These are phyloP conservation scores for Elsinoe necatrix DNA, from an alignment of 2,329 filamentous ascomycete species.

Conservation along the genomic window DNA sequence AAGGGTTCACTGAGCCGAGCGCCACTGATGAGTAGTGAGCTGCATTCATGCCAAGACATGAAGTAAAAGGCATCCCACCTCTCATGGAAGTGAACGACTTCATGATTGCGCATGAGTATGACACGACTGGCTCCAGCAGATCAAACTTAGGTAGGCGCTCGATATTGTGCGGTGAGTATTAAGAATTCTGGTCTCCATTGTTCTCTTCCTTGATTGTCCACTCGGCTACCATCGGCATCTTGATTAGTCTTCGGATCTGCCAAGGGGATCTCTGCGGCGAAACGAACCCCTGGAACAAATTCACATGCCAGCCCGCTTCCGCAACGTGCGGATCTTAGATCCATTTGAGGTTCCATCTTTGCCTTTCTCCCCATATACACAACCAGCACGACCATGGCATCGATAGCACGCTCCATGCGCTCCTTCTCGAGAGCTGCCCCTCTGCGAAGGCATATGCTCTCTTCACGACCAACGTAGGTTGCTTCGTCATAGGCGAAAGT, in stretches of 20 bases:
- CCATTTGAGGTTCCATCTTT: neutral
- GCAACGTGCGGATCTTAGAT: neutral
- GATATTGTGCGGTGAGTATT: no score
- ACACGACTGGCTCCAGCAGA: no score
- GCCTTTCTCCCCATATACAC: neutral
- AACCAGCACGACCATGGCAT: conserved; percentile 16
- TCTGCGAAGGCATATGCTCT: conserved; percentile 12
- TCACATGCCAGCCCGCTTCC: conserved; percentile 9
- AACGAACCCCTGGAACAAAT: conserved; percentile 8
- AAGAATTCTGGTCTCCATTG: no score
- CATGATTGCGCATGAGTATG: no score
- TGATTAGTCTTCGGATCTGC: conserved; percentile 5
- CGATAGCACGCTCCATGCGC: conserved; percentile 17
- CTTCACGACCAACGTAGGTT: neutral
- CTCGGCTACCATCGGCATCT: neutral
- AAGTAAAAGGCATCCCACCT: no score
- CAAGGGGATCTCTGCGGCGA: conserved; percentile 1
- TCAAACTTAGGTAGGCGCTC: no score
- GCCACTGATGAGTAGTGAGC: no score
- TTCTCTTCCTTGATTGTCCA: neutral
- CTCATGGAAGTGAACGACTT: no score
- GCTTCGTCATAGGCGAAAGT: neutral
- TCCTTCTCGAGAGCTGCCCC: conserved; percentile 15
- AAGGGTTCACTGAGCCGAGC: no score
- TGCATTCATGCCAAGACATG: no score